These are phyloP conservation scores for Skeletonema costatum DNA, from an alignment of 108 stramenopile genomes.

Conservation along the genomic window DNA sequence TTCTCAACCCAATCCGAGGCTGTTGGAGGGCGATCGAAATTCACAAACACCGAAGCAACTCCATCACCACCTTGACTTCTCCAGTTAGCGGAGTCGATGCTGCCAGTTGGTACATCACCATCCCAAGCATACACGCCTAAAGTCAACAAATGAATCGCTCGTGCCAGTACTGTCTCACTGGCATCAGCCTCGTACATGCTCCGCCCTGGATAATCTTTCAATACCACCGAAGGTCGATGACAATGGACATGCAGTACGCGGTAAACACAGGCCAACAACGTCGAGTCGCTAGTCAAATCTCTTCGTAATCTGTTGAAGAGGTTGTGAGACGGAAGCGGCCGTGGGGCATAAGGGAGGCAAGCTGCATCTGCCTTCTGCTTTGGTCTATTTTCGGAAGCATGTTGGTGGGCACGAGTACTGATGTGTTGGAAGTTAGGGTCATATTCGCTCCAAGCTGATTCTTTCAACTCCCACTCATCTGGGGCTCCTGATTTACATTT, in stretches of 20 bases:
- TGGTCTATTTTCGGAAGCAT: constrained; percentile 74
- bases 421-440: constrained; percentile 87
- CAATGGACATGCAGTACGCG: constrained; percentile 80
- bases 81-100: constrained; percentile 35
- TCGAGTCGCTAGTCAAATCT: constrained; percentile 73
- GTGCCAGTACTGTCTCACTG: constrained; percentile 80
- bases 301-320: constrained; percentile 65
- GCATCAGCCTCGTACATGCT: constrained; percentile 63
- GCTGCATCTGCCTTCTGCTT: constrained; percentile 23
- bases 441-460: constrained; percentile 72
- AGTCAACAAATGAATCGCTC: constrained; percentile 81
- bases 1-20: constrained; percentile 67
- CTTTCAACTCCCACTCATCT: constrained; percentile 75
- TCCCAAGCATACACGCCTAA: constrained; percentile 81
- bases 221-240: constrained; percentile 30
- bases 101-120: constrained; percentile 18
- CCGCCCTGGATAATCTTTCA: constrained; percentile 45
- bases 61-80: constrained; percentile 59
- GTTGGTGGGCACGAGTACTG: constrained; percentile 67
- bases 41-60: constrained; percentile 69
- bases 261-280: constrained; percentile 63
- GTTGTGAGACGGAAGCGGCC: constrained; percentile 52
- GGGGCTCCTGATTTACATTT: constrained; percentile 65
- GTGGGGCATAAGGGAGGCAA: constrained; percentile 66
- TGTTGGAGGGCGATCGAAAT: constrained; percentile 41